phyloP scores from a whole-genome alignment of 2,329 filamentous ascomycete species.

The Boeremia lycopersici region DNA sequence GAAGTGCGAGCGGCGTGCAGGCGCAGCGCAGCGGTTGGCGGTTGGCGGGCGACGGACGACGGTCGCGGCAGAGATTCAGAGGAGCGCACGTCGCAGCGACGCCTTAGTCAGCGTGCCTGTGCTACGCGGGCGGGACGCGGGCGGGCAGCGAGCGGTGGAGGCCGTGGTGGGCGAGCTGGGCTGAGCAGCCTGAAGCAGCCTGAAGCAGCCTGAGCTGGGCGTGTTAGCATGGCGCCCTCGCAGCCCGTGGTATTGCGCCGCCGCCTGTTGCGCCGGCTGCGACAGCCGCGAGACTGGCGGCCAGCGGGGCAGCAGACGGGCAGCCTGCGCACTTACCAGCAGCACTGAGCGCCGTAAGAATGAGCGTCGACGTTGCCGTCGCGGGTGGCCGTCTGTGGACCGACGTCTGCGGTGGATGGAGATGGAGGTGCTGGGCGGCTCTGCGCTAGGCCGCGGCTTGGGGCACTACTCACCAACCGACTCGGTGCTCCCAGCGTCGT shows the following conservation, averaged over 20 bases:
- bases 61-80: neutral
- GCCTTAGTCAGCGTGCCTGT: neutral
- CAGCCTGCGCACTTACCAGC: neutral
- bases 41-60: neutral
- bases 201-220: neutral
- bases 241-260: neutral
- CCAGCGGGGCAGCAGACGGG: too few relatives aligned
- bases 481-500: neutral
- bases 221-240: neutral
- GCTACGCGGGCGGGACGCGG: neutral
- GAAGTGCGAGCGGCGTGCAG: slow-evolving; percentile 1
- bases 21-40: neutral
- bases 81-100: too few relatives aligned
- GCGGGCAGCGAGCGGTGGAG: too few relatives aligned
- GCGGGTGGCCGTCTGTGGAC: neutral
- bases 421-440: neutral
- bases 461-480: slow-evolving; percentile 2
- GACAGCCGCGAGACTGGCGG: too few relatives aligned
- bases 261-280: neutral
- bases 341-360: neutral
- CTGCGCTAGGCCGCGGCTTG: neutral
- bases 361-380: slow-evolving; percentile 2
- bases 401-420: neutral
- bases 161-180: neutral
- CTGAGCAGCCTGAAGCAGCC: neutral